Base-by-base conservation (phyloP, 495 filamentous ascomycete genomes). In the Penicillium flavigenum region DNA sequence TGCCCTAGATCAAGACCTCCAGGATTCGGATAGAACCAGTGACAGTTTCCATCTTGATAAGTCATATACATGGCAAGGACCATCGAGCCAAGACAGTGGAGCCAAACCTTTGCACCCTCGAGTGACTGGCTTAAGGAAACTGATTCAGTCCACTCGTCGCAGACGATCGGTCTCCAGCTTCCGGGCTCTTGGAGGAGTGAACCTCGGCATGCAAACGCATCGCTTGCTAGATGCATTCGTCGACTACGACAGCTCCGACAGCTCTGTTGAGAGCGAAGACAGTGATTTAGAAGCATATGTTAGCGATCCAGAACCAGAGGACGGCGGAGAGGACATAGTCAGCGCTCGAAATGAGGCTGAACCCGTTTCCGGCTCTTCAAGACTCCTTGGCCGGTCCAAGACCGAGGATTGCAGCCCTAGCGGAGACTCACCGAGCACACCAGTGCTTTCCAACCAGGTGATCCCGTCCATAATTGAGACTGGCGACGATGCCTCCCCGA, bases 151-250 rank as follows among this genome's bases (percentile, higher is more conserved):
- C 26, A 65, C 70, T 2, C 78, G 75, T 58, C 81, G 80, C 61
- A 83, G 82, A 52, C 81, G 83, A 24, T 89, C 86, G 0, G 82
- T 92, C 39, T 84, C 82, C 16, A 83, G 83, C 19, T 72, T 91
- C 58, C 76, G 78, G 29, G 83, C 81, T 47, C 61, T 89, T 24
- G 86, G 74, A 20, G 84, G 85, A 24, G 73, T 86, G 54, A 87
- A 73, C 50, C 73, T 93, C 34, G 88, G 88, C 14, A 93, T 94
- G 79, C 84, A 86, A 51, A 91, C 91, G 10, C 88, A 91, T 49
- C 81, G 84, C 47, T 72, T 95, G 6, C 80, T 84, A 17, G 80
- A 85, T 53, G 79, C 86, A 27, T 82, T 89, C 11, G 75, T 91
- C 16, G 75, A 82, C 50, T 72, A 80, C 41, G 78, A 82, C 38